Conservation (phyloP, 2,329 filamentous ascomycete species). For the Ophiostoma novo-ulmi region DNA sequence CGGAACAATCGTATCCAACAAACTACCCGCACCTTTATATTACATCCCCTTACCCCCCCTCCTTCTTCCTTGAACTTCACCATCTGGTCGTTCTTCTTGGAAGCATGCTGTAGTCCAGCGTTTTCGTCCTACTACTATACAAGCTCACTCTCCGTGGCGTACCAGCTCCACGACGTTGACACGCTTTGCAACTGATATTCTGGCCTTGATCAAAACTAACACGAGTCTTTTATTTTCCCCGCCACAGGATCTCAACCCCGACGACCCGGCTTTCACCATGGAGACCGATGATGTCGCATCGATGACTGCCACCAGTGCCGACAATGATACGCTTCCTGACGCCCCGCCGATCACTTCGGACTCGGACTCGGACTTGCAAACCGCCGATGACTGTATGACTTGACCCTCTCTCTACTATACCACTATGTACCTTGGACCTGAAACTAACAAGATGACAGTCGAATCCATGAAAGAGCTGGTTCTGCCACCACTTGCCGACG, state of each 20-base stretch:
- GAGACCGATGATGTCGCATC: constrained; percentile 49
- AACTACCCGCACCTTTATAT: not conserved
- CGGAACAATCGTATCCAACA: not conserved
- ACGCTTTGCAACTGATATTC: not conserved
- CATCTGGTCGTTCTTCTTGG: not conserved
- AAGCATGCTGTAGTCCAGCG: not conserved
- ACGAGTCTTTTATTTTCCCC: constrained; percentile 33
- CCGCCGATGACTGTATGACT: constrained; percentile 51
- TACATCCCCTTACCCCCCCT: not conserved
- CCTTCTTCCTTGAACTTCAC: not conserved
- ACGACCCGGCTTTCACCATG: constrained; percentile 53
- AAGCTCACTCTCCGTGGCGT: not conserved
- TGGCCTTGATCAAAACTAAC: constrained; percentile 24
- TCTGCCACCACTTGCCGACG: constrained; percentile 65
- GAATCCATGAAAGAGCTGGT: constrained; percentile 81
- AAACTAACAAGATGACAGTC: constrained; percentile 45
- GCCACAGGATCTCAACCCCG: constrained; percentile 40
- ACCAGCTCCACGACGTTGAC: not conserved
- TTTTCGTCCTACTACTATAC: not conserved
- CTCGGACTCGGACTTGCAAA: constrained; percentile 43
- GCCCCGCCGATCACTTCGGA: constrained; percentile 37
- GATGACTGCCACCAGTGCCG: constrained; percentile 39
- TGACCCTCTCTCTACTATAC: not conserved
- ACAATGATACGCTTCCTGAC: constrained; percentile 50
- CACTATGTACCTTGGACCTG: constrained; percentile 25